Evolutionary conservation across 2,329 filamentous ascomycete genomes (phyloP), one percentile per base, ranked within the genome.

Genomic region (Aspergillus sp.): DNA sequence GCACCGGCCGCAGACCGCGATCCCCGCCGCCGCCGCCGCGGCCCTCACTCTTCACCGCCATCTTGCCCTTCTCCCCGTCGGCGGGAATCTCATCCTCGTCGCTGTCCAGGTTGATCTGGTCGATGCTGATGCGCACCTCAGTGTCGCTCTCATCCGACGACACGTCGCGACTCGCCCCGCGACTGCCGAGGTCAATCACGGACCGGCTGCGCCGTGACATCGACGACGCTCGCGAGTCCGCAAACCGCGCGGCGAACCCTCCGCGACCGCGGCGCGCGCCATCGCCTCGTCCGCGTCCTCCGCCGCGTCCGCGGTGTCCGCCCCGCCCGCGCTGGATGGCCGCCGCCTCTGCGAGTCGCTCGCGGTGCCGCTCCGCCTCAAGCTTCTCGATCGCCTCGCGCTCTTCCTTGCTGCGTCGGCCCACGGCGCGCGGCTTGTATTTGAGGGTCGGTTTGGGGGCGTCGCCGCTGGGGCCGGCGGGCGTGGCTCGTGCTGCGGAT

Each of bases 61-160:
- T 57, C 56, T 73, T 73, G 13, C 70, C 70, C 56, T 73, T 72
- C 59, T 55, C 59, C 47, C 51, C 60, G 16, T 54, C 57, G 30
- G 49, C 56, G 32, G 50, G 50, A 32, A 60, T 64, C 3, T 73
- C 67, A n/a, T 70, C 67, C 43, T 81, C 80, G 51, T 83, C 78
- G 45, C 78, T 81, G 11, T 80, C 76, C 11, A 84, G 63, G 56
- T 78, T 78, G 55, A 84, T 79, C n/a, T 76, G 67, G 57, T 86
- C 82, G 50, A 86, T 81, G 55, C 82, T 78, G 49, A 78, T 70
- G 48, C 78, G 73, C 38, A 74, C 71, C 20, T 70, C 75, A 20
- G 71, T 67, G 40, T 76, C 72, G 26, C 68, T 68, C 45, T 79
- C 80, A 50, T 82, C 79, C 38, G 62, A 71, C 24, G 70, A 75